These are phyloP conservation scores for Penicillium oxalicum DNA, from an alignment of 2,329 filamentous ascomycete species.

Conservation along the genomic window DNA sequence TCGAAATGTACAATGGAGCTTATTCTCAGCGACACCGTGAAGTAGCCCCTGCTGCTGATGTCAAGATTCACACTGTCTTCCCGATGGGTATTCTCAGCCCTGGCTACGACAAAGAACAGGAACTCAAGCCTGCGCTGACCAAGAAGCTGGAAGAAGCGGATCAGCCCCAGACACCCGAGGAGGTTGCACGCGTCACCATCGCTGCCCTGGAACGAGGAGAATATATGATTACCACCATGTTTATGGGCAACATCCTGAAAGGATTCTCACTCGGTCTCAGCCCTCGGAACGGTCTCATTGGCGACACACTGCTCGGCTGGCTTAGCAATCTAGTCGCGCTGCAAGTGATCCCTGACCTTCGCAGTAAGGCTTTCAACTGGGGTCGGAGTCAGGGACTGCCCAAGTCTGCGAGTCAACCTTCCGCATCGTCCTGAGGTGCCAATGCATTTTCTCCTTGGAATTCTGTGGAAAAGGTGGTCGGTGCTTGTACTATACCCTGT, in stretches of 20 bases:
- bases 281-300: constrained; percentile 48
- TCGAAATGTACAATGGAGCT: constrained; percentile 73
- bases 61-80: constrained; percentile 75
- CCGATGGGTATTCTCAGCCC: constrained; percentile 77
- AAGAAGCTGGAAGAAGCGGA: constrained; percentile 76
- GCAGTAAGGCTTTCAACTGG: constrained; percentile 52
- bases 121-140: constrained; percentile 73
- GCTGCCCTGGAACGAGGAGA: constrained; percentile 71
- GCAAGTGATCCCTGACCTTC: constrained; percentile 53
- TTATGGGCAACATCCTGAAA: constrained; percentile 67
- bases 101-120: constrained; percentile 69
- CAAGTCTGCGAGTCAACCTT: constrained; percentile 5
- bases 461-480: constrained; percentile 9
- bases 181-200: constrained; percentile 67
- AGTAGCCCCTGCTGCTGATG: constrained; percentile 52
- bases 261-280: constrained; percentile 50
- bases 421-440: background rate
- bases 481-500: constrained; percentile 27
- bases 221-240: constrained; percentile 70
- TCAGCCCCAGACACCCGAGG: constrained; percentile 67
- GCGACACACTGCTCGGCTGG: constrained; percentile 53
- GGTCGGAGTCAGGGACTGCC: constrained; percentile 50
- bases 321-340: constrained; percentile 50
- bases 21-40: constrained; percentile 36
- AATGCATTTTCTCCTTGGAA: constrained; percentile 1